phyloP scores from a whole-genome alignment of 2,329 filamentous ascomycete species.

The Epichloe elymi region DNA sequence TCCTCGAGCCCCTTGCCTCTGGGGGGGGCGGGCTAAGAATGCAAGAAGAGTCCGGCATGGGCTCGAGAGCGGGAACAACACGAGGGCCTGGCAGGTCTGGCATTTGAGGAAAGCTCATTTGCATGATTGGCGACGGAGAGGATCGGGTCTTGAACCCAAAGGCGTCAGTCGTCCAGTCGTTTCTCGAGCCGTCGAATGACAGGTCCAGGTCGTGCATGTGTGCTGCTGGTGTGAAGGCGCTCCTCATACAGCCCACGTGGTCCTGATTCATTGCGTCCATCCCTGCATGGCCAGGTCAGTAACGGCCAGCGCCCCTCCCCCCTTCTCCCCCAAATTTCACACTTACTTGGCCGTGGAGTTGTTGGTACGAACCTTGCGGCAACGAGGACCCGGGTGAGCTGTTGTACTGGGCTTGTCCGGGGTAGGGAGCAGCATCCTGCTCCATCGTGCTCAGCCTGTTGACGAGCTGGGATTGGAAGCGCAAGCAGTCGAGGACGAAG shows the following conservation, averaged over 20 bases:
- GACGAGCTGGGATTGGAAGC: constrained; percentile 14
- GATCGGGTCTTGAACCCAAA: constrained; percentile 6
- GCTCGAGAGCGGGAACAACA: not conserved
- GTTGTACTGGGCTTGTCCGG: constrained; percentile 1
- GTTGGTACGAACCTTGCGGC: constrained; percentile 3
- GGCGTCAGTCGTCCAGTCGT: constrained; percentile 10
- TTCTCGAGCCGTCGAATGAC: constrained; percentile 8
- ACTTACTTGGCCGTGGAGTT: not conserved
- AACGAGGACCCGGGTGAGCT: not conserved
- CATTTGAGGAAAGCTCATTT: constrained; percentile 4
- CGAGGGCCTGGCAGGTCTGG: not conserved
- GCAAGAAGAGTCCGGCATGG: not conserved
- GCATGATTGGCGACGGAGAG: constrained; percentile 1
- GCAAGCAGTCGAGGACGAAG: constrained; percentile 14
- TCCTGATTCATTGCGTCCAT: constrained; percentile 7
- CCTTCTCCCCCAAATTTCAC: not conserved
- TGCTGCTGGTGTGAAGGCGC: constrained; percentile 6
- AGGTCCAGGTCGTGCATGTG: constrained; percentile 11
- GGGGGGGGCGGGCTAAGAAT: not conserved
- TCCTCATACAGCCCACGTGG: constrained; percentile 5
- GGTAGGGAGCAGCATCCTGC: constrained; percentile 7
- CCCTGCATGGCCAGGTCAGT: not conserved
- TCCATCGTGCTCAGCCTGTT: constrained; percentile 11
- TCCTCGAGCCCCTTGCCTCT: not conserved
- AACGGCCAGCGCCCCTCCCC: not conserved